Conservation (phyloP, 2,329 filamentous ascomycete genomes). For the Verruconis gallopava region DNA sequence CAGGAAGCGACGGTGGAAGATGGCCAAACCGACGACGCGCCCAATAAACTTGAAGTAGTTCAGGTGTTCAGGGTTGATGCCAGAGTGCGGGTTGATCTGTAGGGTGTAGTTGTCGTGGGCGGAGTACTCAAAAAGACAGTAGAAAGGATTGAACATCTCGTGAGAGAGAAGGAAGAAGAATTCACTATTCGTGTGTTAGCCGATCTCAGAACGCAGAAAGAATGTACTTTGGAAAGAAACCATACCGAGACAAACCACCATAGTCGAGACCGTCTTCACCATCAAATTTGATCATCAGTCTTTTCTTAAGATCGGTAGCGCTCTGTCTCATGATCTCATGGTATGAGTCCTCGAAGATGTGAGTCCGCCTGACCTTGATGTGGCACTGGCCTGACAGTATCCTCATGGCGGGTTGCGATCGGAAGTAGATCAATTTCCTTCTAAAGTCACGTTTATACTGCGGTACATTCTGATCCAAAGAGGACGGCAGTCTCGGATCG, state of each 20-base stretch:
- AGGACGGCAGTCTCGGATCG: conserved; percentile 86
- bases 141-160: conserved; percentile 99
- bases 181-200: conserved; percentile 45
- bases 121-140: conserved; percentile 98
- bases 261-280: conserved; percentile 97
- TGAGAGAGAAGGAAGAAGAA: conserved; percentile 99
- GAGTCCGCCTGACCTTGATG: conserved; percentile 89
- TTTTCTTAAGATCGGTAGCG: conserved; percentile 91
- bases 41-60: conserved; percentile 99
- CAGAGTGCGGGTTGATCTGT: conserved; percentile 98
- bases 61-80: conserved; percentile 97
- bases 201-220: neutral
- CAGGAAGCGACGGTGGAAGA: conserved; percentile 94
- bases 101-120: conserved; percentile 99
- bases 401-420: conserved; percentile 88
- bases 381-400: conserved; percentile 95
- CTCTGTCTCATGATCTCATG: conserved; percentile 96
- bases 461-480: conserved; percentile 92
- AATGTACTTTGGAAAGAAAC: conserved; percentile 4
- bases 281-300: conserved; percentile 99
- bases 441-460: conserved; percentile 99
- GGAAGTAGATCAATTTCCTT: conserved; percentile 97
- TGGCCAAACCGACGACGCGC: conserved; percentile 87
- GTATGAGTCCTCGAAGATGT: conserved; percentile 98
- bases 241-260: conserved; percentile 74